These are phyloP conservation scores for Acacia pycnantha DNA, from an alignment of 331 rosid species.

Conservation along the genomic window DNA sequence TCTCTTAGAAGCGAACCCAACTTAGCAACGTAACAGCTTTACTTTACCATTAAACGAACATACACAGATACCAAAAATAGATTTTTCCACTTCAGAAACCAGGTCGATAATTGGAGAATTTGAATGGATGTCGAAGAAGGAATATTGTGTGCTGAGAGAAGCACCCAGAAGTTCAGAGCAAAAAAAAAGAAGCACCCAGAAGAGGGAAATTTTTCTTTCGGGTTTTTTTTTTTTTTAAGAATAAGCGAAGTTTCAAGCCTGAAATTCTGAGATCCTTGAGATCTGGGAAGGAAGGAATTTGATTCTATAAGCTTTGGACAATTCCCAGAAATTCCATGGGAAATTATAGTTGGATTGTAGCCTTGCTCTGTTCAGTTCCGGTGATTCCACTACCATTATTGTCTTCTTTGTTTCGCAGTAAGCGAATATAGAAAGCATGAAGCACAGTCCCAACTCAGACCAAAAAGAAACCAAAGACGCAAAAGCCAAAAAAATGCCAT, in stretches of 20 bases:
- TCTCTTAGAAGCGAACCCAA: slow-evolving; percentile 36
- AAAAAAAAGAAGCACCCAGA: slow-evolving; percentile 37
- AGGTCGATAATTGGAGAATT: slow-evolving; percentile 40
- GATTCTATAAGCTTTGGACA: slow-evolving; percentile 39
- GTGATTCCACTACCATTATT: slow-evolving; percentile 54
- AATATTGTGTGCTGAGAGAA: slow-evolving; percentile 32
- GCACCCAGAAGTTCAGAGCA: slow-evolving; percentile 39
- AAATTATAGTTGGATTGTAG: slow-evolving; percentile 25
- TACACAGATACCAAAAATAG: slow-evolving; percentile 52
- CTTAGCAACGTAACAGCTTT: slow-evolving; percentile 36
- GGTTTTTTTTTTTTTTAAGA: slow-evolving; percentile 21
- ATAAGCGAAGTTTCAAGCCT: slow-evolving; percentile 31
- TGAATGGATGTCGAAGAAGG: slow-evolving; percentile 44
- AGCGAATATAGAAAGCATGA: slow-evolving; percentile 33
- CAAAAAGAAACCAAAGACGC: slow-evolving; percentile 46
- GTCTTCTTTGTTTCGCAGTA: slow-evolving; percentile 33
- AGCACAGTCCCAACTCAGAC: slow-evolving; percentile 30
- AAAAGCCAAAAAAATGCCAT: slow-evolving; percentile 52
- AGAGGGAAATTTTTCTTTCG: slow-evolving; percentile 35
- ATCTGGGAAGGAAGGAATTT: slow-evolving; percentile 57
- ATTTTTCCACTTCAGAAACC: slow-evolving; percentile 25
- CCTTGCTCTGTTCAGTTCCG: slow-evolving; percentile 30
- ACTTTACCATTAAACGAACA: slow-evolving; percentile 29
- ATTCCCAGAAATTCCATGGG: slow-evolving; percentile 56
- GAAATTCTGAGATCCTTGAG: slow-evolving; percentile 83